phyloP scores from a whole-genome alignment of 805 yeast species.

The Metschnikowia noctiluminum region DNA sequence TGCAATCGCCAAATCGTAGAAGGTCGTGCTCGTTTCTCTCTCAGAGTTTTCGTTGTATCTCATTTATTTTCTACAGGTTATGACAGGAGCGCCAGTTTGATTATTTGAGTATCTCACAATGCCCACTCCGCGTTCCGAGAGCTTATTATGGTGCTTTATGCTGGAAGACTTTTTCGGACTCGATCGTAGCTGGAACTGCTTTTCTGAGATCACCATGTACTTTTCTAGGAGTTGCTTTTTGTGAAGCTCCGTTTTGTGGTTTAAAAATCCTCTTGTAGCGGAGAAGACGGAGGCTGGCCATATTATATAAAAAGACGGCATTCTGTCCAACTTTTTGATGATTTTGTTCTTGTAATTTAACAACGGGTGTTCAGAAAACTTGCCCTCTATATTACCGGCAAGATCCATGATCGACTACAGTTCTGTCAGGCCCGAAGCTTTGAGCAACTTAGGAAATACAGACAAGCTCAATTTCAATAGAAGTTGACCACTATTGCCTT shows the following conservation, averaged over 20 bases:
- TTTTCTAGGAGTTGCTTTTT: conserved; percentile 30
- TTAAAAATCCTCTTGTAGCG: conserved; percentile 11
- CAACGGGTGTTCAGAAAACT: conserved; percentile 21
- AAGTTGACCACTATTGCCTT: conserved; percentile 1
- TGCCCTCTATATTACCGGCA: conserved; percentile 10
- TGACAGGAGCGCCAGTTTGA: conserved; percentile 15
- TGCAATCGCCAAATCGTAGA: conserved; percentile 47
- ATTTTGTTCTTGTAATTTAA: conserved; percentile 34
- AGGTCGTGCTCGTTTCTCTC: conserved; percentile 64
- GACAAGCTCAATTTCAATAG: conserved; percentile 23
- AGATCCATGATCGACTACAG: conserved; percentile 36
- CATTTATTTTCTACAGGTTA: conserved; percentile 37
- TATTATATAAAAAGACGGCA: conserved; percentile 36
- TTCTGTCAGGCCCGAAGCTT: conserved; percentile 20
- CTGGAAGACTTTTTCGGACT: conserved; percentile 11
- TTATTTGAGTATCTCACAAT: conserved; percentile 29
- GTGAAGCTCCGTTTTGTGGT: conserved; percentile 18
- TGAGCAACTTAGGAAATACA: conserved; percentile 14
- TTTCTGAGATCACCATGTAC: conserved; percentile 29
- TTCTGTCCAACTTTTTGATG: conserved; percentile 36
- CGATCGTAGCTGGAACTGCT: conserved; percentile 17
- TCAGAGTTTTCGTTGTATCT: conserved; percentile 54
- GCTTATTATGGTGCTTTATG: background rate
- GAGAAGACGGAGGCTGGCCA: background rate
- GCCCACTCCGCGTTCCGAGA: conserved; percentile 21